These are phyloP conservation scores for Microdochium nivale DNA, from an alignment of 2,329 filamentous ascomycete genomes.

Conservation along the genomic window DNA sequence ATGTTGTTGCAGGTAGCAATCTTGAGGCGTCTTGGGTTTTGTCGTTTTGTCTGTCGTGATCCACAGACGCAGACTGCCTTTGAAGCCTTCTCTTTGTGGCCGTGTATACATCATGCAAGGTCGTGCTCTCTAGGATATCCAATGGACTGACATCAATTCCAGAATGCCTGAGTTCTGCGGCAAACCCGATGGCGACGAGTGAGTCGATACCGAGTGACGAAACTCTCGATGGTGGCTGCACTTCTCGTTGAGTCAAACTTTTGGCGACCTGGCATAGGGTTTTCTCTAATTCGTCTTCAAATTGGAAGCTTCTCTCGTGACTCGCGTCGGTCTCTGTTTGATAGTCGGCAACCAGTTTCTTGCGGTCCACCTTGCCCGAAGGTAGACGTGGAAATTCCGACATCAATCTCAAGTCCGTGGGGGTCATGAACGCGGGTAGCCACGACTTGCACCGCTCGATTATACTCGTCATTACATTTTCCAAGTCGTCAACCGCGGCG, in stretches of 20 bases:
- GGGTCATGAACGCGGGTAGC: slow-evolving; percentile 80
- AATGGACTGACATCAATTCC: slow-evolving; percentile 49
- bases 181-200: slow-evolving; percentile 38
- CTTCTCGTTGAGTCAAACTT: slow-evolving; percentile 13
- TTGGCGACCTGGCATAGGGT: slow-evolving; percentile 22
- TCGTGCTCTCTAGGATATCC: slow-evolving; percentile 51
- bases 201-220: slow-evolving; percentile 29
- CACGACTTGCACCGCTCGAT: slow-evolving; percentile 57
- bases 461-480: slow-evolving; percentile 33
- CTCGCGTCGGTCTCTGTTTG: slow-evolving; percentile 1
- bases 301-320: background rate
- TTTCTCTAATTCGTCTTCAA: slow-evolving; percentile 21
- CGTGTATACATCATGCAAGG: slow-evolving; percentile 18
- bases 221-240: slow-evolving; percentile 20
- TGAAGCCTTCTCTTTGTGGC: background rate
- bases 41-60: background rate
- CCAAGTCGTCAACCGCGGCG: slow-evolving; percentile 44
- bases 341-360: slow-evolving; percentile 50
- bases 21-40: background rate
- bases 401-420: slow-evolving; percentile 60
- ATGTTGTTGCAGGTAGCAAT: background rate
- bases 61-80: background rate
- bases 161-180: slow-evolving; percentile 50
- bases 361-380: slow-evolving; percentile 77
- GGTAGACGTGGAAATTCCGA: slow-evolving; percentile 62